Base-by-base conservation (phyloP, 352 stramenopile species). In the Phytophthora litchii region DNA sequence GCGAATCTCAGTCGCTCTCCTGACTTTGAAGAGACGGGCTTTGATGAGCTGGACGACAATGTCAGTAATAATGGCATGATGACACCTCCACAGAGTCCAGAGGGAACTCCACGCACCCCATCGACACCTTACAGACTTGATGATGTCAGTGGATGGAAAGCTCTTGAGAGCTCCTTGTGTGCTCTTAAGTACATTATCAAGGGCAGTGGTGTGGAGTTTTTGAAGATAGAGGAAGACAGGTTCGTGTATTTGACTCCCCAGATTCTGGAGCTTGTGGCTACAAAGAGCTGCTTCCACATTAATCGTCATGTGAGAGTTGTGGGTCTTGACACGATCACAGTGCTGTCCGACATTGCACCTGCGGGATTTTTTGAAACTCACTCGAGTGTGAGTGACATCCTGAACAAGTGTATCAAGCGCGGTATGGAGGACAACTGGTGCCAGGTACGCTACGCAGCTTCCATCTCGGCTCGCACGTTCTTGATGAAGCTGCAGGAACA, bases 371-470 rank as follows among this genome's bases (percentile, higher is more conserved):
- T 91, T 1, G 78, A 87, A 0, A 20, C 59, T 0, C 70, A 60
- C 10, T 38, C 35, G 9, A 52, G 32, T 14, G 67, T 91, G 43
- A 77, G 68, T 9, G 77, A 91, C 37, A 56, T 64, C 0, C 13
- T 89, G 20, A 72, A 64, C 70, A 83, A 85, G 64, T 92, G 81
- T 42, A 80, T 92, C 36, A 66, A 88, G 35, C 80, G 83, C 17
- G 88, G 85, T 20, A 78, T 99, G 67, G 85, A 96, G 23, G 96
- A 99, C 74, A 98, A 98, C 74, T 99, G 96, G 96, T 98, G 89
- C 59, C 96, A 99, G 67, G 96, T 99, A 34, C 87, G 96, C 4
- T 98, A 98, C 71, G 95, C 94, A 3, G 95, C 92, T 0, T 97
- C 80, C 35, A 97, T 98, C 32, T 77, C 96, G 7, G 91, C 86